Percentiles rank a stretch among this genome's conserved stretches.
These are phyloP conservation scores for Cenococcum geophilum DNA, from an alignment of 495 filamentous ascomycete species.

Conservation along the genomic window DNA sequence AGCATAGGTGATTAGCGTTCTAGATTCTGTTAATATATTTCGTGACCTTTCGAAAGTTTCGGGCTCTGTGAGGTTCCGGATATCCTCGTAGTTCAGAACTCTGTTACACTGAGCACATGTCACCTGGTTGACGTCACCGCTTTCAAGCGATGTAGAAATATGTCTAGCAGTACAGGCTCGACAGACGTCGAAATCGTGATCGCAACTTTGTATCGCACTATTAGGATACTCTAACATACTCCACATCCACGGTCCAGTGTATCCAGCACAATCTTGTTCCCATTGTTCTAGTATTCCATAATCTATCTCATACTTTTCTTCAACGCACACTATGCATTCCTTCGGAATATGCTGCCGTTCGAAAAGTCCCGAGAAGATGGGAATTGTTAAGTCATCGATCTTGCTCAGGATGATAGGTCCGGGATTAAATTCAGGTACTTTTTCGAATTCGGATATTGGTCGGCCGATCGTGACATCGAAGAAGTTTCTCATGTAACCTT, in stretches of 20 bases:
- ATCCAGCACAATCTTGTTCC: neutral
- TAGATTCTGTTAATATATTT: too few relatives aligned
- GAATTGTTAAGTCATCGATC: neutral
- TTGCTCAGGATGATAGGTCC: neutral
- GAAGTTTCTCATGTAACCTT: neutral
- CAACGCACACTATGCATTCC: slow-evolving; percentile 13
- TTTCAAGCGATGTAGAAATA: neutral
- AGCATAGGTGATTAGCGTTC: neutral
- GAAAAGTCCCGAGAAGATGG: slow-evolving; percentile 7
- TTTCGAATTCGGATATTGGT: neutral
- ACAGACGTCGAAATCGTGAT: slow-evolving; percentile 11
- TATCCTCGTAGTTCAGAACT: neutral
- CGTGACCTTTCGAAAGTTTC: neutral
- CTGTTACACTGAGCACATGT: slow-evolving; percentile 9
- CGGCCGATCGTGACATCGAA: neutral
- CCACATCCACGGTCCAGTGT: slow-evolving; percentile 9
- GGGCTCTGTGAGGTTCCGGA: neutral
- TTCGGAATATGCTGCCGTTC: slow-evolving; percentile 1
- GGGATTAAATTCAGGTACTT: neutral
- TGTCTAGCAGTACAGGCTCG: neutral
- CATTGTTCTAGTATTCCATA: slow-evolving; percentile 4
- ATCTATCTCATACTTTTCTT: slow-evolving; percentile 11
- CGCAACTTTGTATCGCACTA: neutral
- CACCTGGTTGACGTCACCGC: slow-evolving; percentile 3
- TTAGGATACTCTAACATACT: slow-evolving; percentile 7